Evolutionary conservation across 2,329 filamentous ascomycete genomes (phyloP).

Genomic region (Fusarium sp.): DNA sequence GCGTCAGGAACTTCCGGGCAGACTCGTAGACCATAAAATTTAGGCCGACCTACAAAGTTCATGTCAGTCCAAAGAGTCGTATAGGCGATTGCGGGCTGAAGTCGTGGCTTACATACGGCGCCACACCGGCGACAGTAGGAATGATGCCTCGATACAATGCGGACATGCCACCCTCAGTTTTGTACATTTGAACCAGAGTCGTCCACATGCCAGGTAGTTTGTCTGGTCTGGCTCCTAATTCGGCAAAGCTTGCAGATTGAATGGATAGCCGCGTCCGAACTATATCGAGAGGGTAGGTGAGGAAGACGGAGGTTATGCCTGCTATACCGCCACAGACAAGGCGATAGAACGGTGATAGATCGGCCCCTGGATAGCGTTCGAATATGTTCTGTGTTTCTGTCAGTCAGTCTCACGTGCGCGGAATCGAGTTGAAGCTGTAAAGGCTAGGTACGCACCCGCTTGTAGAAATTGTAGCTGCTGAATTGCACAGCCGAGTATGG

Average conservation of each 20-base stretch:
- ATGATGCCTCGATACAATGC: constrained; percentile 96
- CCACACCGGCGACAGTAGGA: constrained; percentile 93
- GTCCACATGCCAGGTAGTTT: constrained; percentile 92
- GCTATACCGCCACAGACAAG: constrained; percentile 91
- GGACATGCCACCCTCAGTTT: constrained; percentile 82
- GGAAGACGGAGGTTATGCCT: constrained; percentile 93
- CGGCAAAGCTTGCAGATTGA: constrained; percentile 94
- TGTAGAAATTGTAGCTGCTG: constrained; percentile 97
- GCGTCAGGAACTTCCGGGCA: constrained; percentile 83
- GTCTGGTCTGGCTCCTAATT: constrained; percentile 70
- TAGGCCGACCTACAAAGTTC: constrained; percentile 75
- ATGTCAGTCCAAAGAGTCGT: constrained; percentile 12
- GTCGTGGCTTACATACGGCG: constrained; percentile 77
- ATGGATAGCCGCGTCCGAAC: constrained; percentile 95
- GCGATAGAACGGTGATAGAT: constrained; percentile 78
- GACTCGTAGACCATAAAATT: constrained; percentile 99
- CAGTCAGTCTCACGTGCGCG: constrained; percentile 16
- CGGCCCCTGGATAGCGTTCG: constrained; percentile 77
- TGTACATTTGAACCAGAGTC: constrained; percentile 86
- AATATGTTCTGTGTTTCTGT: constrained; percentile 70
- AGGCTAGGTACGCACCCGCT: constrained; percentile 74
- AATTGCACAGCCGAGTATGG: constrained; percentile 99
- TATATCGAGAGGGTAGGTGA: constrained; percentile 97
- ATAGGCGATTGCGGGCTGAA: not conserved
- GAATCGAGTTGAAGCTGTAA: too few species aligned